A percentile compares a stretch with the other conserved stretches of the same genome.
Conservation (phyloP, 768 basidiomycete species). For the Tephrocybe sp. region DNA sequence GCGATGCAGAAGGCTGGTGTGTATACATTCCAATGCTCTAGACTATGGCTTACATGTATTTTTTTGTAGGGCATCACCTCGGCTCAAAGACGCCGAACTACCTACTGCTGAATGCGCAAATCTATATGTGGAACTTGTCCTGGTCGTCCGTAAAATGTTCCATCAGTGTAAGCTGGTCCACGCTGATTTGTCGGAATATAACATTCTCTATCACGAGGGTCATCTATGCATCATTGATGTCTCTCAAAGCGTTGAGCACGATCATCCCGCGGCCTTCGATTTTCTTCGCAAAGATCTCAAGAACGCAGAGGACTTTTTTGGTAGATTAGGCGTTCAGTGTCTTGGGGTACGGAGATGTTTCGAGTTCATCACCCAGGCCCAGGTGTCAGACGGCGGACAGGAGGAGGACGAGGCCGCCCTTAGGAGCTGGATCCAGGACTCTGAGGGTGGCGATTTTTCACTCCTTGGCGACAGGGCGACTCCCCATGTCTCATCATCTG, state of each 20-base stretch:
- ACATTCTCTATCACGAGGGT: slow-evolving; percentile 81
- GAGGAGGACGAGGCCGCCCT: slow-evolving; percentile 34
- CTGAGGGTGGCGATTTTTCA: slow-evolving; percentile 9
- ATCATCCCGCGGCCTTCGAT: slow-evolving; percentile 95
- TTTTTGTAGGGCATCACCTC: slow-evolving; percentile 77
- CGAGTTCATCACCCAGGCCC: slow-evolving; percentile 80
- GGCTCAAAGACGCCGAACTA: slow-evolving; percentile 83
- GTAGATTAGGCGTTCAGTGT: slow-evolving; percentile 67
- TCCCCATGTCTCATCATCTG: slow-evolving; percentile 22
- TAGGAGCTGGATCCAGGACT: slow-evolving; percentile 49
- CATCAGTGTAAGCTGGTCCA: slow-evolving; percentile 93
- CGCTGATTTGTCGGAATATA: slow-evolving; percentile 98
- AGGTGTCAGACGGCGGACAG: slow-evolving; percentile 25
- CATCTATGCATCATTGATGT: slow-evolving; percentile 97
- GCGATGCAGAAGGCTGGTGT: slow-evolving; percentile 79
- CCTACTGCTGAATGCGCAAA: slow-evolving; percentile 45
- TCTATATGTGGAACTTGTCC: slow-evolving; percentile 80
- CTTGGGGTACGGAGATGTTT: slow-evolving; percentile 83
- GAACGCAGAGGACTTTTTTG: slow-evolving; percentile 93
- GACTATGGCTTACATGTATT: neutral
- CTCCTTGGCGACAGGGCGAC: neutral
- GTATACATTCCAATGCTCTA: slow-evolving; percentile 23
- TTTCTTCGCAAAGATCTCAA: slow-evolving; percentile 91
- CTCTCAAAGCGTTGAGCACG: slow-evolving; percentile 97
- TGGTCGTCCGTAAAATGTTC: slow-evolving; percentile 81